Percentiles rank a stretch among this genome's conserved stretches.
These are phyloP conservation scores for Hortaea sp. DNA, from an alignment of 2,329 filamentous ascomycete species.

Conservation along the genomic window DNA sequence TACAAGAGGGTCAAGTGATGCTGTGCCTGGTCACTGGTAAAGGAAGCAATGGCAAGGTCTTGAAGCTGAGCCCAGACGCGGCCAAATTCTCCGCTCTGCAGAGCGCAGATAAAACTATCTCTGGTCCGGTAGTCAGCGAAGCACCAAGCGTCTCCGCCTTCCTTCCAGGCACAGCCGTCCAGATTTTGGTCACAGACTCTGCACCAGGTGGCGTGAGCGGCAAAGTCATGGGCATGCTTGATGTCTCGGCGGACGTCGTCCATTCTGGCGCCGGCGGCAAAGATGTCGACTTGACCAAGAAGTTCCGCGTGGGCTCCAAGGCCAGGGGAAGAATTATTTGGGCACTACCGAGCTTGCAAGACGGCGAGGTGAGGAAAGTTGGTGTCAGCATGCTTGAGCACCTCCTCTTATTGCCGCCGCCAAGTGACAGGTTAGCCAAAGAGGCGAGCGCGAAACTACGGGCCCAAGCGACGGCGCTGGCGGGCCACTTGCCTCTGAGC, in stretches of 20 bases:
- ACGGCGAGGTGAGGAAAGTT: slow-evolving; percentile 65
- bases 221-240: slow-evolving; percentile 84
- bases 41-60: slow-evolving; percentile 67
- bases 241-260: slow-evolving; percentile 81
- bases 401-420: slow-evolving; percentile 53
- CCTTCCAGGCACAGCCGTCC: slow-evolving; percentile 81
- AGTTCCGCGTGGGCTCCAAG: slow-evolving; percentile 75
- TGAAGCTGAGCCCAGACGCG: slow-evolving; percentile 71
- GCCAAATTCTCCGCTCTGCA: slow-evolving; percentile 27
- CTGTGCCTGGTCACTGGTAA: slow-evolving; percentile 71
- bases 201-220: slow-evolving; percentile 67
- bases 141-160: slow-evolving; percentile 85
- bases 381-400: slow-evolving; percentile 86
- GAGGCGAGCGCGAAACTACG: slow-evolving; percentile 19
- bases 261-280: slow-evolving; percentile 67
- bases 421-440: slow-evolving; percentile 27
- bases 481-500: slow-evolving; percentile 57
- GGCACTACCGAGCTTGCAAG: slow-evolving; percentile 57
- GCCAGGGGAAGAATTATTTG: slow-evolving; percentile 79
- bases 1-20: slow-evolving; percentile 76
- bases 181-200: slow-evolving; percentile 70
- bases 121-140: slow-evolving; percentile 44
- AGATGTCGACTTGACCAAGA: slow-evolving; percentile 60
- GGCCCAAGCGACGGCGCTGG: slow-evolving; percentile 15
- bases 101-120: slow-evolving; percentile 8